Evolutionary conservation across 164 flowering plant species (phyloP).

Genomic region (Sedum album): DNA sequence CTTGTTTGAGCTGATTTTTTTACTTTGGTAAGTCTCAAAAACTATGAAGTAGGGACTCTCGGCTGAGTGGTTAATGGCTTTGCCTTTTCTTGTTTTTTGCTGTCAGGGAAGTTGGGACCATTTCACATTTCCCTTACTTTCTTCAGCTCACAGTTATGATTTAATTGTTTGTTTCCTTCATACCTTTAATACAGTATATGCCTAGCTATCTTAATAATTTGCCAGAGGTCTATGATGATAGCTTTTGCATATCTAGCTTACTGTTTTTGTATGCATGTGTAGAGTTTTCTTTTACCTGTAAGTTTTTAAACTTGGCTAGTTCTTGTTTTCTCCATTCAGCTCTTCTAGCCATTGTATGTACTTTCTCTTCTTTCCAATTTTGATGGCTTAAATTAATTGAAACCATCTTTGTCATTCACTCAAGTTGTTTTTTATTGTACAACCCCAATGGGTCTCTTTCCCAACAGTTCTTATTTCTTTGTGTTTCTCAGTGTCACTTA

Average conservation of each 20-base stretch:
- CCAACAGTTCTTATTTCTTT: conserved; percentile 5
- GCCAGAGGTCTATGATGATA: conserved; percentile 29
- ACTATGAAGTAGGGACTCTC: conserved; percentile 29
- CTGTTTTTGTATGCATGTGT: conserved; percentile 2
- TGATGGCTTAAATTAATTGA: neutral
- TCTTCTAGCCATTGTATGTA: conserved; percentile 14
- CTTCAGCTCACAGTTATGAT: conserved; percentile 22
- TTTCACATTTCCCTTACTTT: conserved; percentile 18
- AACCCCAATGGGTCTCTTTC: conserved; percentile 10
- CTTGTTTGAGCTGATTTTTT: conserved; percentile 3
- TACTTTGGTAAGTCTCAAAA: conserved; percentile 42
- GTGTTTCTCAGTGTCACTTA: conserved; percentile 3
- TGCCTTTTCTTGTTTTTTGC: conserved; percentile 35
- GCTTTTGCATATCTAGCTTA: conserved; percentile 19
- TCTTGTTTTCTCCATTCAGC: conserved; percentile 20
- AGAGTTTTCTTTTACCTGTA: neutral
- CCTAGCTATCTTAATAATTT: conserved; percentile 14
- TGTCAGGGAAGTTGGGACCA: conserved; percentile 39
- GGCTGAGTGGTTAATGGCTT: conserved; percentile 30
- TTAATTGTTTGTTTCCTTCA: conserved; percentile 4
- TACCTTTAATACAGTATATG: neutral
- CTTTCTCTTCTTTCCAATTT: neutral
- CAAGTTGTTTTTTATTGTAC: conserved; percentile 8
- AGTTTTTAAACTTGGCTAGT: neutral
- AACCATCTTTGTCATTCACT: neutral